A percentile compares a stretch with the other conserved stretches of the same genome.
These are phyloP conservation scores for Fusarium redolens DNA, from an alignment of 2,329 filamentous ascomycete species.

Conservation along the genomic window DNA sequence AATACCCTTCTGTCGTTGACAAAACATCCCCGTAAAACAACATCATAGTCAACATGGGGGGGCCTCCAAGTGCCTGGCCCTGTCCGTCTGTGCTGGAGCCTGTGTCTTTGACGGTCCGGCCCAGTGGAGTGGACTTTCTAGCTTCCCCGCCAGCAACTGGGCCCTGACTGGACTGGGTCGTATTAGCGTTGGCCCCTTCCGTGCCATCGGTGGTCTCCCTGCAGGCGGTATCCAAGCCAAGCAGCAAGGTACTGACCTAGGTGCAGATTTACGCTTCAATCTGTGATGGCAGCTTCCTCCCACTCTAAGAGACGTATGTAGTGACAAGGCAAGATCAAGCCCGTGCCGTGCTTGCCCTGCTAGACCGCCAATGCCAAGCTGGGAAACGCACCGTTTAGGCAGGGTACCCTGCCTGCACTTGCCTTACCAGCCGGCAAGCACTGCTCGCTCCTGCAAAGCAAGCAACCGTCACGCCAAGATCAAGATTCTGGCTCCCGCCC, in stretches of 20 bases:
- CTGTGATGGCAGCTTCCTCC: conserved; percentile 28
- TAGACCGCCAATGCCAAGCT: conserved; percentile 37
- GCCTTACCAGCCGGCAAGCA: conserved; percentile 27
- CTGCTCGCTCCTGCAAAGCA: conserved; percentile 29
- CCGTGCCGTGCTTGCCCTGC: conserved; percentile 32
- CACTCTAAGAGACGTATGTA: conserved; percentile 7
- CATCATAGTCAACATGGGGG: conserved; percentile 30
- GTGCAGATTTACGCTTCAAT: conserved; percentile 27
- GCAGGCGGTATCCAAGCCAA: conserved; percentile 13
- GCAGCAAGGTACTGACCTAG: conserved; percentile 10
- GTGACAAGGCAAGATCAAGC: conserved; percentile 8
- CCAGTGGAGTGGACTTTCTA: conserved; percentile 21
- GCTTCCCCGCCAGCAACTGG: conserved; percentile 10
- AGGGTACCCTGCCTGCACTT: conserved; percentile 30
- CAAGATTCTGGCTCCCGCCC: conserved; percentile 33
- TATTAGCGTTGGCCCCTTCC: conserved; percentile 38
- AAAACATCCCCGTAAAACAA: conserved; percentile 19
- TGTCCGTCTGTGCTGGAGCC: background rate
- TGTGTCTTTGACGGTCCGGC: conserved; percentile 24
- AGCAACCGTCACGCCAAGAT: conserved; percentile 33
- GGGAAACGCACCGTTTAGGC: conserved; percentile 5
- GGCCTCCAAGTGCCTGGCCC: conserved; percentile 8
- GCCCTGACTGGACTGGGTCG: conserved; percentile 7
- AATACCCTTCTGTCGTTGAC: conserved; percentile 22
- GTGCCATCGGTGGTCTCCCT: conserved; percentile 23